Evolutionary conservation across 306 rosid genomes (phyloP).

Genomic region (Trifolium dubium): DNA sequence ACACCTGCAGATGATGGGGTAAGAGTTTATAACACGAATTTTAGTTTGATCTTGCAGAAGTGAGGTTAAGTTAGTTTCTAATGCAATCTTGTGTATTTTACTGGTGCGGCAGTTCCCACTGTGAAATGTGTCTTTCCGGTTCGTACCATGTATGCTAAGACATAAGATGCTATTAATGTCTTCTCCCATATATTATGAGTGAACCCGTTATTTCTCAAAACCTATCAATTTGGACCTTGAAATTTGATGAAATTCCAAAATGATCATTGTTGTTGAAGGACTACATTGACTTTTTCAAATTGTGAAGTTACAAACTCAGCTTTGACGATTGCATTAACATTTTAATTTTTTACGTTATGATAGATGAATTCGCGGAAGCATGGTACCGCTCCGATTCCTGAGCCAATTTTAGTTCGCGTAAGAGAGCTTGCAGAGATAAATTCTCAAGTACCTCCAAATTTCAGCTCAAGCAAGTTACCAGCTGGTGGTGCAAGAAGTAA

Average conservation of each 20-base stretch:
- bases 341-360: not conserved
- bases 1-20: slow-evolving; percentile 86
- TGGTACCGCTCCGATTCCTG: slow-evolving; percentile 77
- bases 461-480: slow-evolving; percentile 55
- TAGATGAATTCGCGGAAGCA: slow-evolving; percentile 85
- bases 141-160: too few relatives aligned
- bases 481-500: slow-evolving; percentile 50
- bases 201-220: not conserved
- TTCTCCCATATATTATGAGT: not conserved
- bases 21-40: slow-evolving; percentile 41
- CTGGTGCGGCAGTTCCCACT: not conserved
- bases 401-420: slow-evolving; percentile 65
- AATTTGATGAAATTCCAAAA: not conserved
- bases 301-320: slow-evolving; percentile 10
- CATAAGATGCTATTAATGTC: not conserved
- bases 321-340: slow-evolving; percentile 2
- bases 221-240: too few relatives aligned
- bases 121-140: not conserved
- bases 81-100: not conserved
- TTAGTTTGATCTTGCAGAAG: slow-evolving; percentile 23
- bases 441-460: slow-evolving; percentile 67
- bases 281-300: too few relatives aligned
- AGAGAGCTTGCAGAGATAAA: slow-evolving; percentile 94
- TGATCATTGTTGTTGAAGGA: not conserved
- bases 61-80: slow-evolving; percentile 31